phyloP scores from a whole-genome alignment of 495 filamentous ascomycete species.

The Chaetomidium leptoderma region DNA sequence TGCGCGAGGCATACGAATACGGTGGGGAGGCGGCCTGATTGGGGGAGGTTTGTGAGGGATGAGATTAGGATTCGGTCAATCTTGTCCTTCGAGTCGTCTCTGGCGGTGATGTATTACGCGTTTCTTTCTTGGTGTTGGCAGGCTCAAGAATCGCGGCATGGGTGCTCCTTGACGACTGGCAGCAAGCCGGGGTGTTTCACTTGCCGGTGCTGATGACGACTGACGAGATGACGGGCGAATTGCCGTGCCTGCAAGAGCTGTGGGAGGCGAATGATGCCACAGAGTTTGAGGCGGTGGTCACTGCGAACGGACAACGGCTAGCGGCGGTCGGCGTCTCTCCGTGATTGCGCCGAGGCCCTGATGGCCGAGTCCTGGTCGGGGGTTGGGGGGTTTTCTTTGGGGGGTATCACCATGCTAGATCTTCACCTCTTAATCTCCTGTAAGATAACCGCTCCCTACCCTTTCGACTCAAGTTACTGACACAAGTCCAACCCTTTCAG shows the following conservation, averaged over 20 bases:
- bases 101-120: too few species aligned
- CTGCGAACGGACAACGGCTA: conserved; percentile 2
- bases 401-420: neutral
- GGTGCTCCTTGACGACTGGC: conserved; percentile 13
- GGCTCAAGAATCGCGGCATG: conserved; percentile 4
- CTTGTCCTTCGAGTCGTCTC: too few species aligned
- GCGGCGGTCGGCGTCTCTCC: conserved; percentile 9
- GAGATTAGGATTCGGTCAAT: conserved; percentile 11
- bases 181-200: conserved; percentile 15
- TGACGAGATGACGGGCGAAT: conserved; percentile 9
- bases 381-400: neutral
- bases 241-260: conserved; percentile 10
- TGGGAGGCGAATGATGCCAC: conserved; percentile 15
- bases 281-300: conserved; percentile 6
- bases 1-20: neutral
- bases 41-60: too few species aligned
- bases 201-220: conserved; percentile 3
- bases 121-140: neutral
- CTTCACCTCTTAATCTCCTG: neutral
- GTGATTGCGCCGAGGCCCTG: conserved; percentile 4
- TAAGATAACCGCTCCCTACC: neutral
- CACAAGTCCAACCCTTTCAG: neutral
- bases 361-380: conserved; percentile 9
- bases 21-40: too few species aligned
- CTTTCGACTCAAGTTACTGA: neutral